Conservation (phyloP, 768 basidiomycete genomes). For the Podaxis sp. region DNA sequence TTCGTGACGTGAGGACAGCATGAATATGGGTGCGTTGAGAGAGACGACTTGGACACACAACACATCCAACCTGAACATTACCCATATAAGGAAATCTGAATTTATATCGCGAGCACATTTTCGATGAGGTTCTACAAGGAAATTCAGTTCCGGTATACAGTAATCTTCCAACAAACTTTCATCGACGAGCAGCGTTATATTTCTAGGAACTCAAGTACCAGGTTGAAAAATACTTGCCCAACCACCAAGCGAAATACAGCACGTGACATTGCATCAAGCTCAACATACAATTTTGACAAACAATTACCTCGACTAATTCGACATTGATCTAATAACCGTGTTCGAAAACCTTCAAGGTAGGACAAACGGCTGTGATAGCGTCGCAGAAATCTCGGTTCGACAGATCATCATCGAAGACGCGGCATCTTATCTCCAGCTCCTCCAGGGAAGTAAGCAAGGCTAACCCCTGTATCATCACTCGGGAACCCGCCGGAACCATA, state of each 20-base stretch:
- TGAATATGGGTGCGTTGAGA: not conserved
- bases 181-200: no score
- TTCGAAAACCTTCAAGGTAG: not conserved
- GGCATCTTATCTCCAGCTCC: no score
- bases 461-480: no score
- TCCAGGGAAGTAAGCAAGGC: no score
- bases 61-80: conserved; percentile 9
- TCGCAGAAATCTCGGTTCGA: not conserved
- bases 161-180: not conserved
- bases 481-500: no score
- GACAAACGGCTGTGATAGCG: not conserved
- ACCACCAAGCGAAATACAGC: no score
- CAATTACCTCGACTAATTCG: no score
- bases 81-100: conserved; percentile 7
- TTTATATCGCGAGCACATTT: not conserved
- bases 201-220: no score
- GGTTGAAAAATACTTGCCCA: no score
- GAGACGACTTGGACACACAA: not conserved
- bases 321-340: no score
- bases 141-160: not conserved
- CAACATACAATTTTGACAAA: no score
- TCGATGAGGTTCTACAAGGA: not conserved
- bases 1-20: conserved; percentile 2
- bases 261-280: no score
- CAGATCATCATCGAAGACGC: not conserved